Conservation (phyloP, 441 rosid genomes). For the Mallotus repandus region DNA sequence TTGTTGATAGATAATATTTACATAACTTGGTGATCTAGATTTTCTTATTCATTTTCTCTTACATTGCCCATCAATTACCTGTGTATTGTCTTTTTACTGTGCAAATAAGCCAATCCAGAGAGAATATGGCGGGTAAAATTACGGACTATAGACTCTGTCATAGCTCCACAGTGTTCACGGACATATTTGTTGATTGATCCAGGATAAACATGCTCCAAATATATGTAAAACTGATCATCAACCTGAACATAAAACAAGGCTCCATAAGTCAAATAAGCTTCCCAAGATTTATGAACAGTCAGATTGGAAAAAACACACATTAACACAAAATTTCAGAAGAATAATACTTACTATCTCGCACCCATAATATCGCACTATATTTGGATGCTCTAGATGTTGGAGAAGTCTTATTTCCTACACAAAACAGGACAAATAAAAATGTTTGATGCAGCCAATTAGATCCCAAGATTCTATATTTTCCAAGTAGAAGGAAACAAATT, state of each 20-base stretch:
- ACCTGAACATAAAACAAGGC: slow-evolving; percentile 43
- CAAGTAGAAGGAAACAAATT: neutral
- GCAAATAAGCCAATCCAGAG: slow-evolving; percentile 84
- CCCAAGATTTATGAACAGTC: slow-evolving; percentile 1
- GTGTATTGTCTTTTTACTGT: slow-evolving; percentile 81
- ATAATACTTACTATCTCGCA: slow-evolving; percentile 75
- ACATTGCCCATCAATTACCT: slow-evolving; percentile 43
- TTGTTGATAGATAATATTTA: too few relatives aligned
- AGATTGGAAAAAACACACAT: neutral
- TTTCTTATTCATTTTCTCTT: neutral
- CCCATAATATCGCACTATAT: slow-evolving; percentile 95
- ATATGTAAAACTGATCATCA: slow-evolving; percentile 78
- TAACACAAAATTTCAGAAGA: neutral
- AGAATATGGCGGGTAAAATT: slow-evolving; percentile 93
- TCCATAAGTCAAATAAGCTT: slow-evolving; percentile 18
- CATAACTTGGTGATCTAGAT: neutral
- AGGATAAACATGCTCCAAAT: slow-evolving; percentile 88
- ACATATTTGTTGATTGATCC: slow-evolving; percentile 86
- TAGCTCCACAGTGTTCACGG: slow-evolving; percentile 76
- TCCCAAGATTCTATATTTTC: neutral
- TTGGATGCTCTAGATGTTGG: slow-evolving; percentile 78
- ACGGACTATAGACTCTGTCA: slow-evolving; percentile 89
- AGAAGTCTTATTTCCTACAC: slow-evolving; percentile 85
- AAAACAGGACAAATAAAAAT: slow-evolving; percentile 6
- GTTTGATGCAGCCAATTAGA: neutral